A percentile compares a stretch with the other conserved stretches of the same genome.
Conservation (phyloP, 805 yeast species). For the Helenozyma baotianmanensis region DNA sequence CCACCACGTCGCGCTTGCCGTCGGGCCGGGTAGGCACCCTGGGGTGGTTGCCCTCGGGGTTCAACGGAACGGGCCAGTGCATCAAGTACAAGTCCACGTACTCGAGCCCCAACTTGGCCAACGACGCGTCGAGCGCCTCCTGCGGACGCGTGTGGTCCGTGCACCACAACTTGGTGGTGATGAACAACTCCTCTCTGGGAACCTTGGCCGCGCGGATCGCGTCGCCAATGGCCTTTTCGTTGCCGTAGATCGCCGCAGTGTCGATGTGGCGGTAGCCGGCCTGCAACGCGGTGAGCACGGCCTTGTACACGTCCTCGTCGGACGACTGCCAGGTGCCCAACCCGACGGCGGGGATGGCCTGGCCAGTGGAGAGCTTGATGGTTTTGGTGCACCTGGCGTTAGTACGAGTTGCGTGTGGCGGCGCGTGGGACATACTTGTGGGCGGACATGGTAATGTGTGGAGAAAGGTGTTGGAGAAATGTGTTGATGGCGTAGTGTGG, state of each 20-base stretch:
- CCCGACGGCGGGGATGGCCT: too few species aligned
- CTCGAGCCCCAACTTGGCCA: slow-evolving; percentile 60
- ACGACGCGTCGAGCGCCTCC: slow-evolving; percentile 52
- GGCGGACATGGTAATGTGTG: too few species aligned
- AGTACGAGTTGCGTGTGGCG: too few species aligned
- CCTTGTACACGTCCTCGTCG: slow-evolving; percentile 49
- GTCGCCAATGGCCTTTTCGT: slow-evolving; percentile 61
- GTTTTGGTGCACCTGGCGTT: too few species aligned
- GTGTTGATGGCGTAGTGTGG: too few species aligned
- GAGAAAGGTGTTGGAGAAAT: too few species aligned
- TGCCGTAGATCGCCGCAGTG: slow-evolving; percentile 51
- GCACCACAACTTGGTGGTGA: slow-evolving; percentile 70
- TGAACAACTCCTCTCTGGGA: slow-evolving; percentile 59
- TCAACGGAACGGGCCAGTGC: slow-evolving; percentile 76
- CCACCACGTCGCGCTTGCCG: slow-evolving; percentile 32
- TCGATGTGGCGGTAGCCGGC: slow-evolving; percentile 49
- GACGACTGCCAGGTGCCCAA: slow-evolving; percentile 55
- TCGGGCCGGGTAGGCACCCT: slow-evolving; percentile 30
- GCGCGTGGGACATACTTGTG: too few species aligned
- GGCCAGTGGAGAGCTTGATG: too few species aligned
- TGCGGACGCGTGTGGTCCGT: slow-evolving; percentile 49
- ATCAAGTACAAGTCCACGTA: slow-evolving; percentile 75
- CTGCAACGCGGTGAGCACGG: slow-evolving; percentile 57
- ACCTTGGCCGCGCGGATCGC: slow-evolving; percentile 53
- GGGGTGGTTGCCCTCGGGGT: slow-evolving; percentile 34